A percentile compares a stretch with the other conserved stretches of the same genome.
These are phyloP conservation scores for Brassica napus DNA, from an alignment of 345 rosid species.

Conservation along the genomic window DNA sequence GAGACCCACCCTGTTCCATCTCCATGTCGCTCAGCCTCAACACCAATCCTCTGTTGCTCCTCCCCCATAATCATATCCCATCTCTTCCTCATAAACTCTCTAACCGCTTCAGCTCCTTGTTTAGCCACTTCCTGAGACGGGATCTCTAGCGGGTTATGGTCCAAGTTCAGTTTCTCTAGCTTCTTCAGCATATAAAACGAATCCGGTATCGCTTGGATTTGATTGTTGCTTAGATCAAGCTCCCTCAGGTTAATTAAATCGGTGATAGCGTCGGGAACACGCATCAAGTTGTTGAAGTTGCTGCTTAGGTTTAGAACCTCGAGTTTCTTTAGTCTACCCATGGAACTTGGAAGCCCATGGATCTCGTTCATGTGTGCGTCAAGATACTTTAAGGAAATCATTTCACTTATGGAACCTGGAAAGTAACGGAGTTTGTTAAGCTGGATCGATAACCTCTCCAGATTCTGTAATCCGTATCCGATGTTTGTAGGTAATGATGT, in stretches of 20 bases:
- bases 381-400: conserved; percentile 62
- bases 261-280: conserved; percentile 71
- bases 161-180: conserved; percentile 72
- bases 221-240: conserved; percentile 98
- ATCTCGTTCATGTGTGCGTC: conserved; percentile 95
- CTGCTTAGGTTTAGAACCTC: conserved; percentile 77
- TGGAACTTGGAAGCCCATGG: conserved; percentile 63
- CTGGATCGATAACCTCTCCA: conserved; percentile 65
- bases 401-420: conserved; percentile 76
- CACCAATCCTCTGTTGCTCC: conserved; percentile 57
- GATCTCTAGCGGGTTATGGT: conserved; percentile 72
- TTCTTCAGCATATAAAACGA: conserved; percentile 71
- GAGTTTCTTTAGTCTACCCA: conserved; percentile 74
- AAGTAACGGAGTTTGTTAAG: conserved; percentile 71
- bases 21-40: conserved; percentile 54
- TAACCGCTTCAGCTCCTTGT: conserved; percentile 74
- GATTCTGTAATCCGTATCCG: conserved; percentile 70
- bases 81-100: conserved; percentile 71
- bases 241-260: conserved; percentile 72
- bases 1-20: conserved; percentile 66
- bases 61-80: conserved; percentile 64
- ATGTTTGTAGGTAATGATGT: conserved; percentile 68
- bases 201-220: conserved; percentile 69
- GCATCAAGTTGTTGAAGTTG: conserved; percentile 75
- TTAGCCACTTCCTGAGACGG: conserved; percentile 68